Conservation (phyloP, 306 rosid genomes). For the cucumber (Cucumis sativus) region Cucumber_9930_V3 NC_026658.2:5603001-5603500, state of each 20-base stretch:
- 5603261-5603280: not conserved
- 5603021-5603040: not conserved
- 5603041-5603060: not conserved
- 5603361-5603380: not conserved
- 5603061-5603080: not conserved
- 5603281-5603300: not conserved
- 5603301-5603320: not conserved
- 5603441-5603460: not conserved
- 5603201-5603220: not conserved
- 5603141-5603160: not conserved
- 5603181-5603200: not conserved
- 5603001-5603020: not conserved
- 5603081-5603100: not conserved
- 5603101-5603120: not conserved
- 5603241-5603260: not conserved
- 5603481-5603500: not conserved
- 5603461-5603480: not conserved
- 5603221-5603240: not conserved
- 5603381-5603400: not conserved
- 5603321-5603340: not conserved
- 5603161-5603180: not conserved
- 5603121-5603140: not conserved
- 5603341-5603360: not conserved
- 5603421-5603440: not conserved
- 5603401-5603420: not conserved